Conservation (phyloP, 169 alveolate genomes). For the Cryptosporidium viatorum region DNA sequence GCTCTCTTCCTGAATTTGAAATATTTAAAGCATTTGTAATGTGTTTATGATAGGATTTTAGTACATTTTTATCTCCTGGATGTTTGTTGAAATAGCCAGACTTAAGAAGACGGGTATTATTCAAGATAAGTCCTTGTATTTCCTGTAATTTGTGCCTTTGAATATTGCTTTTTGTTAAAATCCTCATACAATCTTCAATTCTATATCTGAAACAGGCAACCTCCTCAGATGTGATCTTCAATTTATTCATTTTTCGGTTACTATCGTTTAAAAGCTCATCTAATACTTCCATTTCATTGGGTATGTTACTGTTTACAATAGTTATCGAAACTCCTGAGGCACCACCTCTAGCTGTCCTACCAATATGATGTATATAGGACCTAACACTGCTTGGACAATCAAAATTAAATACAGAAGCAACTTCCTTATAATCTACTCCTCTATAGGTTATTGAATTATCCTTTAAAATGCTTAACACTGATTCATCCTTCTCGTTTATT, state of each 20-base stretch:
- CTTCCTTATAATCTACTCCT: conserved; percentile 68
- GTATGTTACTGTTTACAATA: conserved; percentile 40
- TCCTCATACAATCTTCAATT: conserved; percentile 62
- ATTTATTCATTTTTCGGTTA: conserved; percentile 38
- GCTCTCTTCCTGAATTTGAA: conserved; percentile 55
- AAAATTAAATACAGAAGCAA: conserved; percentile 64
- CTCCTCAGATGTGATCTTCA: conserved; percentile 50
- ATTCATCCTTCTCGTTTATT: conserved; percentile 25
- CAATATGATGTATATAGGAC: conserved; percentile 70
- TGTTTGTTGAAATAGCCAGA: conserved; percentile 68
- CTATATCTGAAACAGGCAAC: conserved; percentile 69
- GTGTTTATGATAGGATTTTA: conserved; percentile 58
- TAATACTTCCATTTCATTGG: conserved; percentile 63
- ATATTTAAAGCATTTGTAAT: conserved; percentile 42
- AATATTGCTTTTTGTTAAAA: conserved; percentile 49
- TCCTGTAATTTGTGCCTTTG: conserved; percentile 59
- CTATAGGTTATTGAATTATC: conserved; percentile 52
- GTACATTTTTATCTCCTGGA: conserved; percentile 63
- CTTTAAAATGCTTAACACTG: neutral
- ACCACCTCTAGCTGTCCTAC: conserved; percentile 72
- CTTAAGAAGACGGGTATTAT: conserved; percentile 56
- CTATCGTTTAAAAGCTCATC: conserved; percentile 16
- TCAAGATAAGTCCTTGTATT: conserved; percentile 58
- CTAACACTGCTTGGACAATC: conserved; percentile 63
- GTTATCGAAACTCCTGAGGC: conserved; percentile 60